These are phyloP conservation scores for Papiliotrema flavescens DNA, from an alignment of 1,284 basidiomycete species.

Conservation along the genomic window DNA sequence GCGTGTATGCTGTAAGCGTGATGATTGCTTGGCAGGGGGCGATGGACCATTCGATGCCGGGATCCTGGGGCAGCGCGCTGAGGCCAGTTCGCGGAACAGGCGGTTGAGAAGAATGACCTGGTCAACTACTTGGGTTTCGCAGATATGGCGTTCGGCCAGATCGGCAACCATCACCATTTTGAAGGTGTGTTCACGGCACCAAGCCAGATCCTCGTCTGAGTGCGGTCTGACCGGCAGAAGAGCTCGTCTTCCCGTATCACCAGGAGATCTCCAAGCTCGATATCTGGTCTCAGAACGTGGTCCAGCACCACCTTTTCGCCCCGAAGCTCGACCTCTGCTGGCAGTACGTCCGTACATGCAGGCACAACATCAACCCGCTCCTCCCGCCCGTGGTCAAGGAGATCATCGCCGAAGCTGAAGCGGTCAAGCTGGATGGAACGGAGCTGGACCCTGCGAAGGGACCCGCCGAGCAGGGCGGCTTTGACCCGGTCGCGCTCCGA, in stretches of 20 bases:
- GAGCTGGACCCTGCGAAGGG: neutral
- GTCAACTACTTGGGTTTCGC: slow-evolving; percentile 9
- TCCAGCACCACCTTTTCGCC: neutral
- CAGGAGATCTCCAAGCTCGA: neutral
- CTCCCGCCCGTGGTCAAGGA: neutral
- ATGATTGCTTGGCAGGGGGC: neutral
- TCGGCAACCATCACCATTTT: slow-evolving; percentile 7
- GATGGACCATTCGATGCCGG: neutral
- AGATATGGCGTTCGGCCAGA: slow-evolving; percentile 1
- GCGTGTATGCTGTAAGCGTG: neutral
- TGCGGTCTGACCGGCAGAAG: neutral
- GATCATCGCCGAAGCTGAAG: neutral
- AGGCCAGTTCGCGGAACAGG: slow-evolving; percentile 3
- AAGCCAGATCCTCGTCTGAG: neutral
- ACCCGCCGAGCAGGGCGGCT: neutral
- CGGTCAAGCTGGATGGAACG: neutral
- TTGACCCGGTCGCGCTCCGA: neutral
- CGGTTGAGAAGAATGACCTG: slow-evolving; percentile 4
- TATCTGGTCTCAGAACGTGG: neutral
- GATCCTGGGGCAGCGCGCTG: neutral
- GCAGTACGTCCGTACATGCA: neutral
- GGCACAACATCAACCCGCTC: neutral
- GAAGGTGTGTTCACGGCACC: slow-evolving; percentile 4
- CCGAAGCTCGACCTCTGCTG: neutral
- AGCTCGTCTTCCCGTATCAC: neutral